A percentile compares a stretch with the other conserved stretches of the same genome.
These are phyloP conservation scores for Eucalyptus tenuipes DNA, from an alignment of 345 rosid species.

Conservation along the genomic window DNA sequence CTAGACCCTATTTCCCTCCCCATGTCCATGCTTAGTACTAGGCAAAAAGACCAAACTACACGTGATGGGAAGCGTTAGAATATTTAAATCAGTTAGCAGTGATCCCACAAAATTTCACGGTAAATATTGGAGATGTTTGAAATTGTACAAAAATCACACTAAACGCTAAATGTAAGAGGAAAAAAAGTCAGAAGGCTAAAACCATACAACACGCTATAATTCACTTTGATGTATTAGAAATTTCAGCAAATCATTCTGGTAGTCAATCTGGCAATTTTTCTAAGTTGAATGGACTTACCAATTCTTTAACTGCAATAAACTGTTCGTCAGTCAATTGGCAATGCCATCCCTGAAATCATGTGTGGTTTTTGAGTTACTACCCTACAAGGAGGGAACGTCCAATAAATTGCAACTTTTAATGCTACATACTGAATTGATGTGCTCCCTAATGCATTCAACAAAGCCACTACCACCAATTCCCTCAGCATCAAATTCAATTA, in stretches of 20 bases:
- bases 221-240: neutral
- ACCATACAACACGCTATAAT: neutral
- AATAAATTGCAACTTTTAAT: slow-evolving; percentile 1
- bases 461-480: slow-evolving; percentile 99
- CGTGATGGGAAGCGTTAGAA: no score
- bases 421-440: slow-evolving; percentile 66
- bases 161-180: neutral
- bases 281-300: slow-evolving; percentile 37
- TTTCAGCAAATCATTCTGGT: neutral
- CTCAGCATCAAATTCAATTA: slow-evolving; percentile 99
- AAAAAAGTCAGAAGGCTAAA: neutral
- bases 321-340: slow-evolving; percentile 86
- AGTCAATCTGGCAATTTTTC: neutral
- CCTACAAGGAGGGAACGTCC: neutral
- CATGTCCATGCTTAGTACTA: no score
- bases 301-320: slow-evolving; percentile 95
- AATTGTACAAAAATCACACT: neutral
- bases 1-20: no score
- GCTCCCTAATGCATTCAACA: slow-evolving; percentile 96
- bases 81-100: no score
- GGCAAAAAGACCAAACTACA: no score
- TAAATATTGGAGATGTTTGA: neutral
- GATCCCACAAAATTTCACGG: no score
- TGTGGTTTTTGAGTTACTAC: slow-evolving; percentile 16
- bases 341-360: slow-evolving; percentile 72